A percentile compares a stretch with the other conserved stretches of the same genome.
Conservation (phyloP, 208 protist genomes). For the Crithidia fasciculata region DNA sequence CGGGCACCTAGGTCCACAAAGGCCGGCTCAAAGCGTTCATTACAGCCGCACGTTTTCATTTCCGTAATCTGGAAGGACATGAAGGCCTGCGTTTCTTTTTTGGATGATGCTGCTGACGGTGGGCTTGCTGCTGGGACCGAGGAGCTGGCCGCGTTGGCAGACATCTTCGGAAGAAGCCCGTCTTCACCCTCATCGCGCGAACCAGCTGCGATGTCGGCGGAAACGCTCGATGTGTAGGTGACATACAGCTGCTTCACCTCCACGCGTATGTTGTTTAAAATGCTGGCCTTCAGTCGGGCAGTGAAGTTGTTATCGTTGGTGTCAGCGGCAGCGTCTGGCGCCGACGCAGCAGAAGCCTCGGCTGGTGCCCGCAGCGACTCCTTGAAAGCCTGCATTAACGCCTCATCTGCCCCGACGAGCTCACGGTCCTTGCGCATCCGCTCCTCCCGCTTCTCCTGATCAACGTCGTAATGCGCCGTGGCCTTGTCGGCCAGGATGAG, state of each 20-base stretch:
- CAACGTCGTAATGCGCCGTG: slow-evolving; percentile 50
- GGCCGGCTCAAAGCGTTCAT: slow-evolving; percentile 53
- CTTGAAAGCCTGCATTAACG: slow-evolving; percentile 38
- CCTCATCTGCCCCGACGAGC: slow-evolving; percentile 53
- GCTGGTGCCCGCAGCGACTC: slow-evolving; percentile 7
- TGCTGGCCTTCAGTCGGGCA: slow-evolving; percentile 71
- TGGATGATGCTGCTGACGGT: not conserved
- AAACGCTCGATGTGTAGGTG: slow-evolving; percentile 42
- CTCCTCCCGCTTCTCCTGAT: slow-evolving; percentile 52
- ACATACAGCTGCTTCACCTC: slow-evolving; percentile 57
- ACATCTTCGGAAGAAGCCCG: no score
- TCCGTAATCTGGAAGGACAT: slow-evolving; percentile 43
- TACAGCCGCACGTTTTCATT: slow-evolving; percentile 62
- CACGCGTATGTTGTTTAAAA: slow-evolving; percentile 83
- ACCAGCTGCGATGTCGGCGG: not conserved
- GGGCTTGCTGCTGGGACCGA: not conserved
- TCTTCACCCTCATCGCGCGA: slow-evolving; percentile 2
- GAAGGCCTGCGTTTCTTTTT: not conserved
- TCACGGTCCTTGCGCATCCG: slow-evolving; percentile 49
- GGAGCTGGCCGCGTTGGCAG: no score
- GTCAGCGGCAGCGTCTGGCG: not conserved
- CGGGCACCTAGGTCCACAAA: slow-evolving; percentile 44
- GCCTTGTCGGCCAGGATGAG: slow-evolving; percentile 69
- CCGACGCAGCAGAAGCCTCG: not conserved
- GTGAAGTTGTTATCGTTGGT: slow-evolving; percentile 66